Base-by-base conservation (phyloP, 2,329 filamentous ascomycete genomes). In the Ophiostoma piceae region DNA sequence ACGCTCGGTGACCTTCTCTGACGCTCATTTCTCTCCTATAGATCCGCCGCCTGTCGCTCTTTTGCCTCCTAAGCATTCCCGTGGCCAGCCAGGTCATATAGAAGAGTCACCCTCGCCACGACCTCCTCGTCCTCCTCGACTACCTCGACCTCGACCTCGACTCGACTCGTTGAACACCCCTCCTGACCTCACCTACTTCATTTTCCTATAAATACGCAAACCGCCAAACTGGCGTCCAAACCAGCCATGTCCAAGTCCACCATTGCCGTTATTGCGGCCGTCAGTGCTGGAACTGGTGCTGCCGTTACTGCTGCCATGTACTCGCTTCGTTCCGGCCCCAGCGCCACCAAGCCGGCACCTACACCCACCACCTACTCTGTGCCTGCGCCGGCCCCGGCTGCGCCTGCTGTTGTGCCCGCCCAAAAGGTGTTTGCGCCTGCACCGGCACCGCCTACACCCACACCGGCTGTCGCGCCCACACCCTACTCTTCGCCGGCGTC, bases 201-300 rank as follows among this genome's bases (percentile, higher is more conserved):
- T 26, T 14, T 16, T 16, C 57, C 26, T 62, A 62, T 32, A 62
- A 32, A 29, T 8, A 62, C 57, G 26, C 1, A 35, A 65, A 65
- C 62, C 62, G 19, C 62, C 19, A 39, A n/a, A 29, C 41, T 51
- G 39, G 32, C 35, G 35, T 19, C 67, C 47, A 32, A 47, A 9
- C 26, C 66, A 29, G 69, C 35, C 74, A 94, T 94, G 91, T 93
- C 91, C 71, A 94, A 94, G 79, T 84, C 88, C 32, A 92, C 90
- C 43, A 76, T 94, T 75, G 90, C 90, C 74, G 84, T 92, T 72
- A 89, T 94, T 76, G 91, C 91, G 75, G 90, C 88, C 73, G 85
- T 91, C 76, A 88, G 91, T 78, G 91, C 91, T 74, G 89, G 89
- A 78, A 88, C 90, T 68, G 91, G 91, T 72, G 91, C 91, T 71